phyloP scores from a whole-genome alignment of 2,329 filamentous ascomycete genomes.

The Fusarium phyllophilum region DNA sequence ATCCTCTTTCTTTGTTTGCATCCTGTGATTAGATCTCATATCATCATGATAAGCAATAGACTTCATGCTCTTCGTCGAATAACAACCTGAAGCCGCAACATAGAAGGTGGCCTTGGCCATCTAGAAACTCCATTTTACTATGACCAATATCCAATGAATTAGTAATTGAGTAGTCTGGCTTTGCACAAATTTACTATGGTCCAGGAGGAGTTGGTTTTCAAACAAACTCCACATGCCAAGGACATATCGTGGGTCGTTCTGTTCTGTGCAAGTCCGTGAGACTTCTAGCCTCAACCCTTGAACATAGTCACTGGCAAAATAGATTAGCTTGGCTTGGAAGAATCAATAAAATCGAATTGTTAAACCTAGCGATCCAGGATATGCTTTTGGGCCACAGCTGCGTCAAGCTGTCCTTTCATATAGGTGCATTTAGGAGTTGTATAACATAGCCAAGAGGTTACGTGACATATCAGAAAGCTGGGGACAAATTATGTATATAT shows the following conservation, averaged over 20 bases:
- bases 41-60: background rate
- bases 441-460: background rate
- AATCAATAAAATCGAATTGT: too few species aligned
- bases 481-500: background rate
- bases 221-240: background rate
- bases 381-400: background rate
- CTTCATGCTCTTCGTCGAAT: too few species aligned
- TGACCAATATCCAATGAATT: rapidly evolving
- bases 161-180: background rate
- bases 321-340: too few species aligned
- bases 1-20: background rate
- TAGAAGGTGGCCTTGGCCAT: too few species aligned
- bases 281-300: background rate
- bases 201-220: background rate
- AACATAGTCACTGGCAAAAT: rapidly evolving
- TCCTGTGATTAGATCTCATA: too few species aligned
- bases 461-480: rapidly evolving
- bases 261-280: background rate
- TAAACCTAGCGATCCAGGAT: too few species aligned
- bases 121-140: rapidly evolving
- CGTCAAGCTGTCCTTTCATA: background rate
- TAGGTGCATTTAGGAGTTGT: too few species aligned
- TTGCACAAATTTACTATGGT: background rate
- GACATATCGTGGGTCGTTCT: background rate
- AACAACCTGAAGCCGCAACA: background rate